phyloP scores from a whole-genome alignment of 2,329 filamentous ascomycete species.

The Coniella lustricola region DNA sequence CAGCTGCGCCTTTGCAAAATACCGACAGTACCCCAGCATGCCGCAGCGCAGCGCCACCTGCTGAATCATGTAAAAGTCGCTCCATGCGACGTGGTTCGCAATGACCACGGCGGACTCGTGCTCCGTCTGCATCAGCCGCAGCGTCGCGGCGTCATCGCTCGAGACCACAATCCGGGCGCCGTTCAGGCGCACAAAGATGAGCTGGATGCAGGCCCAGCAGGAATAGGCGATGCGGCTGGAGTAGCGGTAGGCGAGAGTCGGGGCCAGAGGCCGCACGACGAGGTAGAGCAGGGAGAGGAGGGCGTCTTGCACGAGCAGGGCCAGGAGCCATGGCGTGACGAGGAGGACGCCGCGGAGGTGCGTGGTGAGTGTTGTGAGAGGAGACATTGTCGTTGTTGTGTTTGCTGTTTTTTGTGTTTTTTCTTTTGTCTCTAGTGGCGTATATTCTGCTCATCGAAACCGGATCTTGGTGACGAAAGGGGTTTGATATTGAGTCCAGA shows the following conservation, averaged over 20 bases:
- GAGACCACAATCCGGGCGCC: slow-evolving; percentile 45
- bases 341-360: slow-evolving; percentile 37
- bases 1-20: slow-evolving; percentile 56
- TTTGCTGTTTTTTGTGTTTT: too few species aligned
- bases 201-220: slow-evolving; percentile 52
- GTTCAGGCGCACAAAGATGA: slow-evolving; percentile 48
- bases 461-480: too few species aligned
- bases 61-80: slow-evolving; percentile 60
- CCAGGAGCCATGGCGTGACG: slow-evolving; percentile 44
- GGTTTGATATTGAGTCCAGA: too few species aligned
- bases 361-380: too few species aligned
- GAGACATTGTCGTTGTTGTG: too few species aligned
- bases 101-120: slow-evolving; percentile 55
- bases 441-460: too few species aligned
- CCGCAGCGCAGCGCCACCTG: slow-evolving; percentile 43
- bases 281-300: slow-evolving; percentile 39
- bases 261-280: slow-evolving; percentile 38
- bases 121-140: slow-evolving; percentile 29
- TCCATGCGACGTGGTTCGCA: slow-evolving; percentile 54
- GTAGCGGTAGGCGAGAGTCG: slow-evolving; percentile 43
- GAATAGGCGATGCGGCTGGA: slow-evolving; percentile 48
- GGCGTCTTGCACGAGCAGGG: slow-evolving; percentile 45
- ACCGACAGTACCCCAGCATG: slow-evolving; percentile 56
- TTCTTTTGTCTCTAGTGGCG: too few species aligned
- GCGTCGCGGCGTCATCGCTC: slow-evolving; percentile 33